Percentiles rank a stretch among this genome's conserved stretches.
These are phyloP conservation scores for Azolla pinnata DNA, from an alignment of 75 land plant species.

Conservation along the genomic window DNA sequence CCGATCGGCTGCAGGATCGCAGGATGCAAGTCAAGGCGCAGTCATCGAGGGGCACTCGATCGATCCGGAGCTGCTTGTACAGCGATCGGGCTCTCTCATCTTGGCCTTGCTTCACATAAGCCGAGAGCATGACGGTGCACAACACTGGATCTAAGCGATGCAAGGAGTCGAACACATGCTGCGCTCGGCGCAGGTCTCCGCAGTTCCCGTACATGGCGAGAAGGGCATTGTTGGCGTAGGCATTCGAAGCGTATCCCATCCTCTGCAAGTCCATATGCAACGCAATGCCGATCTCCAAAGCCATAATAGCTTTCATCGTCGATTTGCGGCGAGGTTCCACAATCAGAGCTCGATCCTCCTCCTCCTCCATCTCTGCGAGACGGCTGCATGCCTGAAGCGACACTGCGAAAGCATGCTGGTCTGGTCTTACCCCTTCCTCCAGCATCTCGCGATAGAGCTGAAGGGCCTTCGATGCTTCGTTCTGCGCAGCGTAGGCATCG, in stretches of 20 bases:
- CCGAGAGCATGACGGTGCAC: neutral
- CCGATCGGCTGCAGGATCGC: neutral
- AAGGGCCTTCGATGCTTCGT: too few relatives aligned
- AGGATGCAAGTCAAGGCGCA: neutral
- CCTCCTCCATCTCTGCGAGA: too few relatives aligned
- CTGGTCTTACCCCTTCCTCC: too few relatives aligned
- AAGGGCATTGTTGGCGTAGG: conserved; percentile 14
- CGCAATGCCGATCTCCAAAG: neutral
- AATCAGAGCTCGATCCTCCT: too few relatives aligned
- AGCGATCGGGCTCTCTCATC: neutral
- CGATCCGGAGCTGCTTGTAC: neutral
- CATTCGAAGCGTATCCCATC: neutral
- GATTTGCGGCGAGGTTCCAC: too few relatives aligned
- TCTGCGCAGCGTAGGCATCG: too few relatives aligned
- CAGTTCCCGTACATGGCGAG: conserved; percentile 43
- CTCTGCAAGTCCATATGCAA: conserved; percentile 10
- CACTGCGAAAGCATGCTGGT: too few relatives aligned
- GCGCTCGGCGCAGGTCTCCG: conserved; percentile 21
- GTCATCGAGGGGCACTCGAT: neutral
- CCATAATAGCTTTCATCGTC: neutral
- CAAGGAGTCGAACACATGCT: neutral
- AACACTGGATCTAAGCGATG: neutral
- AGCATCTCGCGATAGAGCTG: too few relatives aligned
- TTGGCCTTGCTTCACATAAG: neutral
- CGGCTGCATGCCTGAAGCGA: too few relatives aligned